Percentiles rank a stretch among this genome's conserved stretches.
Conservation (phyloP, 1,284 basidiomycete genomes). For the Tetrapyrgos nigripes region DNA sequence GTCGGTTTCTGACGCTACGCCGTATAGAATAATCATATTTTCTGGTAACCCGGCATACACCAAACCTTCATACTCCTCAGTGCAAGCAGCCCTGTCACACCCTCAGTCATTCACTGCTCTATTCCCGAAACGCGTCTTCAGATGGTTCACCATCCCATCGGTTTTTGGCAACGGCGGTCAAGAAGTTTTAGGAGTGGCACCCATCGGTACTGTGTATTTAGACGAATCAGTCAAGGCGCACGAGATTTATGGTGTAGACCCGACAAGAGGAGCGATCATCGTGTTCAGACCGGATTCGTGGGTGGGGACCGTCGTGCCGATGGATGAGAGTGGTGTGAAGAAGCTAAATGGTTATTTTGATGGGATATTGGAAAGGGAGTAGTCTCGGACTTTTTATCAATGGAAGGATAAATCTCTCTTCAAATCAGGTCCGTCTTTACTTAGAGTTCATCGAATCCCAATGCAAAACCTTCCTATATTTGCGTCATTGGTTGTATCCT, state of each 20-base stretch:
- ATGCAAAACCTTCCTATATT: too few relatives aligned
- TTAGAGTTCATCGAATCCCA: too few relatives aligned
- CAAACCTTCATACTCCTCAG: background rate
- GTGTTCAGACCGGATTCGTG: conserved; percentile 32
- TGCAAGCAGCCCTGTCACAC: conserved; percentile 15
- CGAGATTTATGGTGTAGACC: conserved; percentile 30
- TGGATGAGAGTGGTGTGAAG: conserved; percentile 18
- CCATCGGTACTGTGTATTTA: conserved; percentile 25
- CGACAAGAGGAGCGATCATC: conserved; percentile 23
- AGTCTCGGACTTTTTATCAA: too few relatives aligned
- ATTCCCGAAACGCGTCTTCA: conserved; percentile 23
- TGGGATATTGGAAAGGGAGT: conserved; percentile 13
- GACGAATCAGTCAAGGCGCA: conserved; percentile 28
- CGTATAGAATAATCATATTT: conserved; percentile 27
- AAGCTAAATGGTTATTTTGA: conserved; percentile 22
- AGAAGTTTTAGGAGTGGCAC: conserved; percentile 24
- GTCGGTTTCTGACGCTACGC: background rate
- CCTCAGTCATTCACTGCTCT: conserved; percentile 15
- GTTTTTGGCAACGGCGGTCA: conserved; percentile 23
- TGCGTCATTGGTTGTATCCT: too few relatives aligned
- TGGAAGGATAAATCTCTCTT: too few relatives aligned
- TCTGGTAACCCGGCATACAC: conserved; percentile 25
- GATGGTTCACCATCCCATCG: conserved; percentile 27
- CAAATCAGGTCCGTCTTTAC: too few relatives aligned
- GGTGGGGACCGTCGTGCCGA: conserved; percentile 24